These are phyloP conservation scores for Fusarium phyllophilum DNA, from an alignment of 2,329 filamentous ascomycete species.

Conservation along the genomic window DNA sequence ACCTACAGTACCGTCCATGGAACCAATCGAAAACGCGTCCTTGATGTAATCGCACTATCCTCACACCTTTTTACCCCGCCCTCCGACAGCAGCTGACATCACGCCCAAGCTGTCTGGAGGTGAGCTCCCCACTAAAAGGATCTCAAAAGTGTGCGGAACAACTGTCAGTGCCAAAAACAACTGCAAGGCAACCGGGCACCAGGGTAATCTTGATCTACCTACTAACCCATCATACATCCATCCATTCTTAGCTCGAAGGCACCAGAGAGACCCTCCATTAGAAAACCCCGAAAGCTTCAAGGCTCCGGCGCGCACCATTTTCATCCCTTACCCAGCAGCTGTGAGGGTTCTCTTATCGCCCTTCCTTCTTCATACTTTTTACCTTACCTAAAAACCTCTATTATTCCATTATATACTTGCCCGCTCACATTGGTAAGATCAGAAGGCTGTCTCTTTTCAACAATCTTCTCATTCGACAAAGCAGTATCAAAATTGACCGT, in stretches of 20 bases:
- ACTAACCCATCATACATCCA: neutral
- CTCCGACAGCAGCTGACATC: conserved; percentile 19
- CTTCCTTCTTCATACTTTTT: neutral
- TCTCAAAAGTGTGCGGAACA: neutral
- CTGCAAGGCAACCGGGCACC: conserved; percentile 6
- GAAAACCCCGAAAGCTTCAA: conserved; percentile 9
- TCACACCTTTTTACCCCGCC: conserved; percentile 42
- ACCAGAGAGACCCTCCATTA: neutral
- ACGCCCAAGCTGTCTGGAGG: conserved; percentile 21
- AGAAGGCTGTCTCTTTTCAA: neutral
- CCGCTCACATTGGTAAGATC: neutral
- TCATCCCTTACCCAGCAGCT: conserved; percentile 17
- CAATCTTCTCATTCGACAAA: neutral
- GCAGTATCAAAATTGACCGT: neutral
- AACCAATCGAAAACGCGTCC: neutral
- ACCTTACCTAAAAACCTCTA: neutral
- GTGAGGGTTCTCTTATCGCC: neutral
- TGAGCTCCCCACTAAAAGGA: conserved; percentile 32
- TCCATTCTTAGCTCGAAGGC: neutral
- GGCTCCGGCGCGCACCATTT: conserved; percentile 1
- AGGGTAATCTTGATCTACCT: neutral
- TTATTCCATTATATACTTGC: neutral
- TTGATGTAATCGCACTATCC: conserved; percentile 39
- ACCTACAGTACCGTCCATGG: neutral
- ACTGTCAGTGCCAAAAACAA: conserved; percentile 21